Base-by-base conservation (phyloP, 2,329 filamentous ascomycete species). In the Chrysoporthe deuterocubensis region DNA sequence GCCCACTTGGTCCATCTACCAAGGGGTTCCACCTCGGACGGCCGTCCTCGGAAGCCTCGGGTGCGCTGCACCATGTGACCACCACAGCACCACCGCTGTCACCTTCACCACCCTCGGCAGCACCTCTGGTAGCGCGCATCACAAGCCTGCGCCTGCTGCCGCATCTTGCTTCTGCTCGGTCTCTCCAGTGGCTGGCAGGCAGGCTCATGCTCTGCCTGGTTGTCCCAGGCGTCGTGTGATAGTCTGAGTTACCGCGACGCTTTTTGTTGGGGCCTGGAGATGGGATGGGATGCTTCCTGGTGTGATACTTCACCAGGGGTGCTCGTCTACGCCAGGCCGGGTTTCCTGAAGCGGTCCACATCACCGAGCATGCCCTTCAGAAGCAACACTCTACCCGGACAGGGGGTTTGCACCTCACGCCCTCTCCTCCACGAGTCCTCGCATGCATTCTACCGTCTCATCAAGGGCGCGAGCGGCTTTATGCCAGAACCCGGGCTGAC, bases 161-260 rank as follows among this genome's bases (percentile, higher is more conserved):
- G 50, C 50, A 54, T 54, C 50, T 32, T 54, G 50, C 21, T 54
- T 54, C 26, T 34, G 50, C 50, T 52, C 50, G 21, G 50, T 52
- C 50, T 32, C 26, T 6, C 21, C 50, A 5, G 50, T 52, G 50
- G 50, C 21, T 3, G 32, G 5, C 26, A 34, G 32, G 5, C 26
- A 34, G 50, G 50, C 26, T 7, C 50, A 8, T 32, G 11, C 4
- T 54, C 26, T 11, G 32, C 48, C 48, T 32, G 13, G 21, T 13
- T 21, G 13, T 52, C 21, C 21, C 21, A 5, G 32, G 21, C 16
- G 50, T 54, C 21, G 26, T 13, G 21, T 32, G 50, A 32, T 5
- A 16, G 21, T 7, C 32, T 13, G 50, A 13, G 7, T 34, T 16
- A 7, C 32, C 50, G 50, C 26, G 32, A 32, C 21, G 13, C 13